Base-by-base conservation (phyloP, 805 yeast species). In the Cyberlindnera petersonii region DNA sequence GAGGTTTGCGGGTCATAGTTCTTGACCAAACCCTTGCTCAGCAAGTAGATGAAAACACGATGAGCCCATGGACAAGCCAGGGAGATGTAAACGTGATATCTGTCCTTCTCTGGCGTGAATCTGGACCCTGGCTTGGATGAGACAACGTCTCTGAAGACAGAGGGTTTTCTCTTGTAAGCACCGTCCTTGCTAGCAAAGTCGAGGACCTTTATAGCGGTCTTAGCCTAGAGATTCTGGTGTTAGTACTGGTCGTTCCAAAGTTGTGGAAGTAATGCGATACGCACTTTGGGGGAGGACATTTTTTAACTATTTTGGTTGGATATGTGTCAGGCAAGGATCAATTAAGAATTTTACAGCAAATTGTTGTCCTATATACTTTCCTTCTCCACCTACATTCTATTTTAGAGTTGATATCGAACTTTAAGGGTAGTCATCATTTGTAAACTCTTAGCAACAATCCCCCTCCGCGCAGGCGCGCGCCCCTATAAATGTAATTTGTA, bases 61-160 rank as follows among this genome's bases (percentile, higher is more conserved):
- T 86, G 95, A 1, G 97, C 97, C 76, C 97, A 91, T 4, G 98
- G 98, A 63, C 98, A 91, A 2, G 96, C 96, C 34, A 72, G 68
- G 1, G 93, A 82, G 9, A 87, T 95, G 53, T 84, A 89, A 39
- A 88, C 71, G 63, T 89, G 95, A 58, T 91, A 91, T 53, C 98
- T 73, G 42, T 76, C 76, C 32, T 73, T 70, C 55, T 87, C 96
- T 5, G 96, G 86, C 14, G 77, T 67, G 58, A 78, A 86, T 44
- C 69, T 61, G 11, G 86, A 74, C 13, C 79, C 85, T 2, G 77
- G 68, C 20, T 66, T 65, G 2, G 72, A 50, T 3, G 84, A 74
- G 32, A 88, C 78, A 18, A 63, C 61, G 54, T 82, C 75, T 57
- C 95, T 71, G 61, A 87, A 87, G n/a, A 60, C 47, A 4, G 77